phyloP scores from a whole-genome alignment of 176 grass and related monocot genomes.

The Eremochloa ophiuroides region DNA sequence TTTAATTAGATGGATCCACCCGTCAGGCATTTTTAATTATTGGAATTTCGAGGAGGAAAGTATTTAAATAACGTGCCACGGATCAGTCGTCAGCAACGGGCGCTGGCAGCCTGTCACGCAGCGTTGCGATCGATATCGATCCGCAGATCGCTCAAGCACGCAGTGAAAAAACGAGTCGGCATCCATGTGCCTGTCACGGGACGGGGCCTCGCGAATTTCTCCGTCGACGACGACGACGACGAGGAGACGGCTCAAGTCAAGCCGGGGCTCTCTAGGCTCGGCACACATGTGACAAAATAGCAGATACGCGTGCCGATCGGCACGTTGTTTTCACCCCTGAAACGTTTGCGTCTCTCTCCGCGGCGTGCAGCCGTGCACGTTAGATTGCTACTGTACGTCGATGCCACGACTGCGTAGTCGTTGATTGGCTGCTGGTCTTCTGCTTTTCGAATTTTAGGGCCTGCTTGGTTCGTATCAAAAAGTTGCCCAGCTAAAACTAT shows the following conservation, averaged over 20 bases:
- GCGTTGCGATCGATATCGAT: too few species aligned
- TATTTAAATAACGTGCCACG: too few species aligned
- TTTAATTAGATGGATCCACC: too few species aligned
- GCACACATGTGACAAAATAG: neutral
- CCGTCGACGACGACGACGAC: neutral
- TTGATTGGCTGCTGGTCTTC: neutral
- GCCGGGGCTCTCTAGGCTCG: neutral
- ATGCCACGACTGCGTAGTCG: neutral
- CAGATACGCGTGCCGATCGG: neutral
- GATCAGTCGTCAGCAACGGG: too few species aligned
- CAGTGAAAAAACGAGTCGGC: neutral
- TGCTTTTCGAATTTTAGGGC: neutral
- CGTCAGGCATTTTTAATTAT: too few species aligned
- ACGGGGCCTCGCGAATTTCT: neutral
- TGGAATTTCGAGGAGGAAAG: too few species aligned
- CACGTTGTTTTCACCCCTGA: conserved; percentile 14
- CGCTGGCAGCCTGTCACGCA: neutral
- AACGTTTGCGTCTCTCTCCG: neutral
- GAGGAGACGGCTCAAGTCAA: neutral
- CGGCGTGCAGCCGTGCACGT: neutral
- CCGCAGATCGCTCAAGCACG: neutral
- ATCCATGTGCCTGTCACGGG: conserved; percentile 8
- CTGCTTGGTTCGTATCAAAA: too few species aligned
- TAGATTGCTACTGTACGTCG: neutral
- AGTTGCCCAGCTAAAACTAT: too few species aligned